These are phyloP conservation scores for Heliocybe sulcata DNA, from an alignment of 1,284 basidiomycete species.

Conservation along the genomic window DNA sequence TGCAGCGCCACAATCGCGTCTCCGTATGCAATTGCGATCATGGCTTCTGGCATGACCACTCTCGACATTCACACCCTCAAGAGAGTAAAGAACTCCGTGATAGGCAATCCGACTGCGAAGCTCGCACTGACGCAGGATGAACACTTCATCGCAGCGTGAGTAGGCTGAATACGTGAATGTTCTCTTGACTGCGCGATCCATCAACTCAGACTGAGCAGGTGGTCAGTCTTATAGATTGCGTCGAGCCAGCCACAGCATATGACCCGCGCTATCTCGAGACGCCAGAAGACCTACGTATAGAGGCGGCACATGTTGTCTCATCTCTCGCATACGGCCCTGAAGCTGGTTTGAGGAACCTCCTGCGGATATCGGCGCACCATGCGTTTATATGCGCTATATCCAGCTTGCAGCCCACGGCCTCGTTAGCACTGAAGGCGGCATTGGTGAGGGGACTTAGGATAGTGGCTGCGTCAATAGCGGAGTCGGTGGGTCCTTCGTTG, in stretches of 20 bases:
- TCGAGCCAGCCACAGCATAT: constrained; percentile 11
- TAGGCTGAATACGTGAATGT: neutral
- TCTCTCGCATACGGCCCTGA: constrained; percentile 52
- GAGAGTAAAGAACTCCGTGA: constrained; percentile 62
- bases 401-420: constrained; percentile 28
- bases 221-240: neutral
- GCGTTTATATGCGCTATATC: constrained; percentile 53
- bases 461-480: constrained; percentile 48
- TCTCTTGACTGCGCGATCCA: neutral
- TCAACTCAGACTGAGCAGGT: neutral
- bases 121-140: constrained; percentile 44
- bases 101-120: constrained; percentile 70
- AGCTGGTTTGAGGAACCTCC: constrained; percentile 42
- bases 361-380: constrained; percentile 45
- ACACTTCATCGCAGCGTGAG: constrained; percentile 14
- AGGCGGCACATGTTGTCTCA: constrained; percentile 66
- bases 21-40: neutral
- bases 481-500: constrained; percentile 55
- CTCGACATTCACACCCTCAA: constrained; percentile 41
- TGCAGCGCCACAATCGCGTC: neutral
- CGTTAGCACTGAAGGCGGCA: constrained; percentile 40
- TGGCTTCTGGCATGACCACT: constrained; percentile 24
- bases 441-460: constrained; percentile 56
- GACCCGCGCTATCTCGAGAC: constrained; percentile 29
- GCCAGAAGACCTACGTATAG: constrained; percentile 41